Percentiles rank a stretch among this genome's conserved stretches.
Conservation (phyloP, 768 basidiomycete genomes). For the Guyanaporus albipodus region DNA sequence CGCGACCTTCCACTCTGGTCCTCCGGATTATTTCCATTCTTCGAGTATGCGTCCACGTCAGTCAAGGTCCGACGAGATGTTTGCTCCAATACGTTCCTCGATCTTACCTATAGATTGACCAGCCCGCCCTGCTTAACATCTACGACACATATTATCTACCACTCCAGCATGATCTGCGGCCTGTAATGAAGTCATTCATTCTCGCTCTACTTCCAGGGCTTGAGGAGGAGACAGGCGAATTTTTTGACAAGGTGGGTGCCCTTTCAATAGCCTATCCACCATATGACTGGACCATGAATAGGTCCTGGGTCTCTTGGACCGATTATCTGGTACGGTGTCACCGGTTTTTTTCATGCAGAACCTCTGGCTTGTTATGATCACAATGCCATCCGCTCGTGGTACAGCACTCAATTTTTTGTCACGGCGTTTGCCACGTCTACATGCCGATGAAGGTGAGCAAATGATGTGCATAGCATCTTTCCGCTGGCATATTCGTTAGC, state of each 20-base stretch:
- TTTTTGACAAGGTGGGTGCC: conserved; percentile 75
- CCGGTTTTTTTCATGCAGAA: conserved; percentile 93
- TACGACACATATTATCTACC: conserved; percentile 93
- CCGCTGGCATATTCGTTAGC: conserved; percentile 5
- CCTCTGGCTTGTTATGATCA: conserved; percentile 90
- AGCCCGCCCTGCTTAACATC: conserved; percentile 88
- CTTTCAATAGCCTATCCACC: not conserved
- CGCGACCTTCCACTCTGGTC: conserved; percentile 92
- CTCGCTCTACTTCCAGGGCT: conserved; percentile 90
- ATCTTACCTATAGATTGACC: not conserved
- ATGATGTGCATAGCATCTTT: not conserved
- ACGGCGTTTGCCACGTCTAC: conserved; percentile 68
- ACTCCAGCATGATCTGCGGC: conserved; percentile 73
- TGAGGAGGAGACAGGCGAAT: conserved; percentile 97
- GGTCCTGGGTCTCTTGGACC: conserved; percentile 79
- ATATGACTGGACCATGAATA: conserved; percentile 29
- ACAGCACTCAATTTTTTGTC: conserved; percentile 86
- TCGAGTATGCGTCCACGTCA: conserved; percentile 98
- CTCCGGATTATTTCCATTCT: conserved; percentile 95
- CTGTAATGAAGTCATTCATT: conserved; percentile 92
- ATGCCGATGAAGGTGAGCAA: conserved; percentile 63
- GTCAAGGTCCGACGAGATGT: conserved; percentile 63
- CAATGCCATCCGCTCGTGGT: conserved; percentile 79
- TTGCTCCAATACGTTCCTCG: not conserved
- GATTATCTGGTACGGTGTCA: conserved; percentile 78